Evolutionary conservation across 164 flowering plant species (phyloP), one percentile per base, ranked within the genome.

Genomic region (Macadamia integrifolia): DNA sequence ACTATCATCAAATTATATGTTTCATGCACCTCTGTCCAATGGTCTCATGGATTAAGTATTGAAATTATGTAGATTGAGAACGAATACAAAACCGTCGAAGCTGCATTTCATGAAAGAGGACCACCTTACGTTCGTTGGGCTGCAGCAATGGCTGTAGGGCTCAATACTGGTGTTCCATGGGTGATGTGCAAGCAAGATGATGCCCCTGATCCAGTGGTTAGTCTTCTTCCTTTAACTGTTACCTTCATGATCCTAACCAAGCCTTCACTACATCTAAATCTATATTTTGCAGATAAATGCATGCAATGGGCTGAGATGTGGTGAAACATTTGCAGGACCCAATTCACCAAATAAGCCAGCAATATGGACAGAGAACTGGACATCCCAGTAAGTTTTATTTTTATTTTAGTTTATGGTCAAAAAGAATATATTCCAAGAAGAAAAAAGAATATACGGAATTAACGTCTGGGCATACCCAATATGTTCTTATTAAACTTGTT

Each of bases 311-410:
- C 65, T 75, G 85, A 69, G 59, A 56, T 95, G 98, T 70, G 98
- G 96, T 52, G 86, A 84, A 64, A 90, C 92, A 69, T 95, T 88
- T 75, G 69, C 68, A 10, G 99, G 99, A 11, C 99, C 99, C 11
- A 95, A 95, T 66, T 84, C 91, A 42, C 91, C 89, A 9, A 81
- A 82, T 40, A 94, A 94, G 75, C 99, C 99, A 49, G 64, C 90
- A 12, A 58, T 94, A 14, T 95, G 99, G 99, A 90, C 98, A 11
- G 99, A 95, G 77, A 87, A 95, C 69, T 95, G 98, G 97, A 92
- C 98, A 65, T 76, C 84, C 48, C 68, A 68, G 99, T 94, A 23
- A 23, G 23, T 23, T 23, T 23, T 23, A 23, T 23, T 23, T 23
- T 23, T 23, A 23, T 23, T 23, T 23, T 23, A 23, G 23, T 23